A percentile compares a stretch with the other conserved stretches of the same genome.
These are phyloP conservation scores for Exophiala lecanii-corni DNA, from an alignment of 2,329 filamentous ascomycete species.

Conservation along the genomic window DNA sequence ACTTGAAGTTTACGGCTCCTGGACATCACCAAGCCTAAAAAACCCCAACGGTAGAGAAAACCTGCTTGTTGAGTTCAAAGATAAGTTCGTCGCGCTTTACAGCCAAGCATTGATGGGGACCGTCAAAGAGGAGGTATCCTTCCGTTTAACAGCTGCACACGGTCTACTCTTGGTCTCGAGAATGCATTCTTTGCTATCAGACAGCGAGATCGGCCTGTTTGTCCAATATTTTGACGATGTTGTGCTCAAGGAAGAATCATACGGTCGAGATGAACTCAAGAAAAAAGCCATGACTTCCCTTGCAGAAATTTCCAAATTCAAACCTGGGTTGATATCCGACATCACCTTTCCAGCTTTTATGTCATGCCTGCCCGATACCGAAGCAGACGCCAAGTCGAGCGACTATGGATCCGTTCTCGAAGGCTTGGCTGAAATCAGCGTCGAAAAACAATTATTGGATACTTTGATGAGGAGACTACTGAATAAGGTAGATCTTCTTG, in stretches of 20 bases:
- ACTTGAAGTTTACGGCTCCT: constrained; percentile 52
- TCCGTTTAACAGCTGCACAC: constrained; percentile 45
- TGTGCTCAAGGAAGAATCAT: constrained; percentile 54
- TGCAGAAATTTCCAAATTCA: constrained; percentile 57
- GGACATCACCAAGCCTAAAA: constrained; percentile 42
- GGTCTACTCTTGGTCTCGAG: constrained; percentile 45
- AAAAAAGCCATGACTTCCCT: constrained; percentile 55
- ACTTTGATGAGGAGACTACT: constrained; percentile 59
- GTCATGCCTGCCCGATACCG: constrained; percentile 57
- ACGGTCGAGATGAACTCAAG: constrained; percentile 54
- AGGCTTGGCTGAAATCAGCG: constrained; percentile 59
- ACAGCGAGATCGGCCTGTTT: constrained; percentile 49
- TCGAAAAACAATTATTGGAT: constrained; percentile 59
- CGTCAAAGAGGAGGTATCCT: constrained; percentile 48
- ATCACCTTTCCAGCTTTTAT: constrained; percentile 64
- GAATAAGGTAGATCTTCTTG: constrained; percentile 56
- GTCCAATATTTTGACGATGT: constrained; percentile 58
- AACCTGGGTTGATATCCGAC: constrained; percentile 58
- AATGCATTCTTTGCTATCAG: constrained; percentile 44
- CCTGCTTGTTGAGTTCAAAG: constrained; percentile 45
- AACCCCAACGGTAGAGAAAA: constrained; percentile 35
- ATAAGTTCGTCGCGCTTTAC: constrained; percentile 51
- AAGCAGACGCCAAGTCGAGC: constrained; percentile 38
- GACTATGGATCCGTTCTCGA: constrained; percentile 56
- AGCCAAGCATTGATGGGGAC: constrained; percentile 51